A percentile compares a stretch with the other conserved stretches of the same genome.
Conservation (phyloP, 148 eudicot species). For the Rheum nobile region DNA sequence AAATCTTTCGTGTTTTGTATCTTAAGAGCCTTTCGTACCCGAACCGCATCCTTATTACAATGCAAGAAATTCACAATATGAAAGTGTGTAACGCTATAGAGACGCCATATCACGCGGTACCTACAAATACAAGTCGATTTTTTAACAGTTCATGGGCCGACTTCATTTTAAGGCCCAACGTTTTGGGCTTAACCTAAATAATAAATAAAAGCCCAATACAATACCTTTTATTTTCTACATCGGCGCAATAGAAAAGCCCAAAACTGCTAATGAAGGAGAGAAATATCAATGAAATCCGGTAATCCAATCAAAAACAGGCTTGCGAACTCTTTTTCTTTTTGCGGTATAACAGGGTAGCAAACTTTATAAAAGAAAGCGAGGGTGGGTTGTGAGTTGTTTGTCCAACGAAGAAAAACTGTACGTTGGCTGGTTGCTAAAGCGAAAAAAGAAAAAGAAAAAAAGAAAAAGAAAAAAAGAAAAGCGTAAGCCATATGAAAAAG, state of each 20-base stretch:
- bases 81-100: too few species aligned
- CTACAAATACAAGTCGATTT: too few species aligned
- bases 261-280: background rate
- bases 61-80: too few species aligned
- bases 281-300: background rate
- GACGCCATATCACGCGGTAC: too few species aligned
- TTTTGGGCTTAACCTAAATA: background rate
- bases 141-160: too few species aligned
- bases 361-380: conserved; percentile 2
- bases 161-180: too few species aligned
- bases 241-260: background rate
- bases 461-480: background rate
- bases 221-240: background rate
- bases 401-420: conserved; percentile 1
- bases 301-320: background rate
- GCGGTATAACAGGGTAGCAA: background rate
- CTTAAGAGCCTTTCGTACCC: too few species aligned
- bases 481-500: conserved; percentile 6
- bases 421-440: background rate
- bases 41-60: too few species aligned
- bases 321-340: background rate
- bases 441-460: background rate
- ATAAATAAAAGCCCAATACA: background rate
- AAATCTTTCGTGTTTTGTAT: too few species aligned
- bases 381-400: background rate